Evolutionary conservation across 2,329 filamentous ascomycete species (phyloP).

Genomic region (Aspergillus latus): DNA sequence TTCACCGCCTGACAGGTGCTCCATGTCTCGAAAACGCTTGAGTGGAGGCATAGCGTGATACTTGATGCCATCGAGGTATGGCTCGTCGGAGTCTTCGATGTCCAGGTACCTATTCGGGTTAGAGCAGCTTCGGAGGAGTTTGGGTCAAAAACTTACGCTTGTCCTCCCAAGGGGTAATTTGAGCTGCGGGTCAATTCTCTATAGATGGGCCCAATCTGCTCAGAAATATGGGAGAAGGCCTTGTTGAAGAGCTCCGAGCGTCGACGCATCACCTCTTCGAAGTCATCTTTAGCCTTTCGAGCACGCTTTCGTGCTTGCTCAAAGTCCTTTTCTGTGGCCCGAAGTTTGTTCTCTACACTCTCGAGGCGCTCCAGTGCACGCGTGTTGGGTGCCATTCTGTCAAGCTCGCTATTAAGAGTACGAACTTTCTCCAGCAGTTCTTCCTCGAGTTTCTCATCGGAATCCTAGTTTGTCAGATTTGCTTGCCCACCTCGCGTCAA

Average conservation of each 20-base stretch:
- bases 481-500: too few relatives aligned
- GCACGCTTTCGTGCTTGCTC: slow-evolving; percentile 76
- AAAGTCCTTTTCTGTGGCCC: slow-evolving; percentile 83
- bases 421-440: slow-evolving; percentile 75
- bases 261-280: slow-evolving; percentile 76
- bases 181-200: slow-evolving; percentile 88
- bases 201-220: slow-evolving; percentile 92
- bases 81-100: slow-evolving; percentile 93
- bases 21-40: slow-evolving; percentile 99
- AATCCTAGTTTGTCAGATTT: slow-evolving; percentile 51
- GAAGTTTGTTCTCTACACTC: slow-evolving; percentile 77
- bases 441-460: slow-evolving; percentile 70
- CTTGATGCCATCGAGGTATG: slow-evolving; percentile 92
- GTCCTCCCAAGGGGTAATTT: slow-evolving; percentile 89
- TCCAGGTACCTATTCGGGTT: slow-evolving; percentile 66
- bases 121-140: not conserved
- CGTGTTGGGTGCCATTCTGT: slow-evolving; percentile 96
- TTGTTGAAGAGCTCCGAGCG: slow-evolving; percentile 92
- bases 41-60: slow-evolving; percentile 98
- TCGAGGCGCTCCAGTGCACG: slow-evolving; percentile 89
- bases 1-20: slow-evolving; percentile 93
- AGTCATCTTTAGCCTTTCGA: slow-evolving; percentile 75
- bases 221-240: slow-evolving; percentile 90
- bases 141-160: slow-evolving; percentile 48
- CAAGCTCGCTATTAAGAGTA: slow-evolving; percentile 72